Base-by-base conservation (phyloP, 345 rosid species). In the Citrus glauca region DNA sequence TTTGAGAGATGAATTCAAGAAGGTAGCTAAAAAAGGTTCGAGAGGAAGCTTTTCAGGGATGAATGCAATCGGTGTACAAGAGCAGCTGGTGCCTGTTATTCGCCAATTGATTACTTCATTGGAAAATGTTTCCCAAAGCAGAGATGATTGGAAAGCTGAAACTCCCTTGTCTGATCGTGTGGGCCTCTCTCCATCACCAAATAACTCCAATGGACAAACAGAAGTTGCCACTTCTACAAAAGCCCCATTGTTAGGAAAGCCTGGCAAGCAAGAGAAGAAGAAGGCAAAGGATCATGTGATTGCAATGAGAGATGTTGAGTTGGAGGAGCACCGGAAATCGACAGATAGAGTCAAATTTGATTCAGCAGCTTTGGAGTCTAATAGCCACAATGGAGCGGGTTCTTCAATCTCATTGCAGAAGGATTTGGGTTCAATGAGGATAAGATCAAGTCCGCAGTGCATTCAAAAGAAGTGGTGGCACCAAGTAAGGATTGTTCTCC, bases 81-180 rank as follows among this genome's bases (percentile, higher is more conserved):
- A 92, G 38, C 93, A 90, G 38, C 88, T 94, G 59, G 89, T 92
- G 70, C 98, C 94, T 73, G 88, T 89, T 78, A 86, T 94, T n/a
- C 83, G 83, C 53, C 81, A 56, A 50, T 82, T 94, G 81, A 89
- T 94, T 27, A 86, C 87, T 79, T 88, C 97, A 0, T 86, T 93
- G 82, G 93, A 91, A 66, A 86, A 78, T 60, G 86, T 86, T n/a
- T 81, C 93, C 28, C 82, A 74, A 59, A 66, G 82, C 57, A 79
- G 83, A 59, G 78, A 76, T 73, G 84, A 84, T 63, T 76, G 86
- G 93, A 84, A 81, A 50, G 76, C 66, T 62, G 81, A 81, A 73
- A 72, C 71, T 78, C 59, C 72, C 13, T 75, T 77, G 45, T 84
- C 80, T 2, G 90, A 76, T 63, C 72, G 60, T 71, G 61, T 53